These are phyloP conservation scores for Wickerhamiella azymoides DNA, from an alignment of 805 yeast species.

Conservation along the genomic window DNA sequence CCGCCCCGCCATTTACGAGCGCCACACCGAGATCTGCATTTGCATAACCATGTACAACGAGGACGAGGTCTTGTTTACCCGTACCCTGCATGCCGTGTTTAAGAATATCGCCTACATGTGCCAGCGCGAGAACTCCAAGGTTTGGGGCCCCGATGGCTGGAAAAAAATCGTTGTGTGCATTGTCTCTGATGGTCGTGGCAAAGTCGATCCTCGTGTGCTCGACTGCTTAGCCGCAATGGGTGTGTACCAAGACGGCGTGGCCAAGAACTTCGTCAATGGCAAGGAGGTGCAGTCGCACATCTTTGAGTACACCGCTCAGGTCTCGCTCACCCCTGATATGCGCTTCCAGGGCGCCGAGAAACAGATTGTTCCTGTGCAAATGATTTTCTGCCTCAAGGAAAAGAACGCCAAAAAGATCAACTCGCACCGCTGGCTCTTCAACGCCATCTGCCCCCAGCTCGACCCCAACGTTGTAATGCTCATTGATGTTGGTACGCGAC, in stretches of 20 bases:
- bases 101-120: conserved; percentile 80
- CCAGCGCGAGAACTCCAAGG: conserved; percentile 62
- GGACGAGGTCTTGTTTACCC: conserved; percentile 74
- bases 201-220: conserved; percentile 69
- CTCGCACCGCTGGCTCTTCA: conserved; percentile 95
- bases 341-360: conserved; percentile 84
- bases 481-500: conserved; percentile 94
- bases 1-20: conserved; percentile 69
- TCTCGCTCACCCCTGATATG: conserved; percentile 76
- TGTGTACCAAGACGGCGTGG: conserved; percentile 93
- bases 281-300: conserved; percentile 86
- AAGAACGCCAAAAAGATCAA: conserved; percentile 85
- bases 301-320: conserved; percentile 92
- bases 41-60: conserved; percentile 98
- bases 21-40: conserved; percentile 84
- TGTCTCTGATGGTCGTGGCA: conserved; percentile 89
- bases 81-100: conserved; percentile 92
- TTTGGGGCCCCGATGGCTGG: conserved; percentile 98
- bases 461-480: conserved; percentile 84
- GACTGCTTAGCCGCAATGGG: conserved; percentile 91
- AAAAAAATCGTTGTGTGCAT: conserved; percentile 85
- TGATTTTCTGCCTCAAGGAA: conserved; percentile 84
- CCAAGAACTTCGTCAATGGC: conserved; percentile 84
- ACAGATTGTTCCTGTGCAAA: conserved; percentile 79
- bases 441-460: conserved; percentile 82